Evolutionary conservation across 768 basidiomycete genomes (phyloP).

Genomic region (Mycena indigotica): DNA sequence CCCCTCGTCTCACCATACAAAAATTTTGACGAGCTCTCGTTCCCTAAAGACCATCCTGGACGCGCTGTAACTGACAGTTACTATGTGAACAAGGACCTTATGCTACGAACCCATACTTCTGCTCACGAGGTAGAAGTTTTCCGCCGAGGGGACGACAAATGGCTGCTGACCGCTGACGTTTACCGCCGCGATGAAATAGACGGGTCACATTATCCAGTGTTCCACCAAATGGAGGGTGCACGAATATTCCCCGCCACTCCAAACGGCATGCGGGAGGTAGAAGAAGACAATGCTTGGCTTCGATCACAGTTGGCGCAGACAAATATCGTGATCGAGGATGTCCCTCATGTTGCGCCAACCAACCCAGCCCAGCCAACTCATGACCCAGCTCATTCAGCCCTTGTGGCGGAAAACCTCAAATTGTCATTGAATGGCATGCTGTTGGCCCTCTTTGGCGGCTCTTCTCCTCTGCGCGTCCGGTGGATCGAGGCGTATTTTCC

Average conservation of each 20-base stretch:
- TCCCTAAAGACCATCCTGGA: conserved; percentile 92
- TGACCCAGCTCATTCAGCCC: conserved; percentile 68
- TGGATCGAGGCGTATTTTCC: conserved; percentile 99
- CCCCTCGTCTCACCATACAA: conserved; percentile 88
- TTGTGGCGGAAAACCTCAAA: conserved; percentile 86
- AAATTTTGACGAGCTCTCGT: conserved; percentile 97
- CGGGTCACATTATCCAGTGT: conserved; percentile 93
- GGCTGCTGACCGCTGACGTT: conserved; percentile 95
- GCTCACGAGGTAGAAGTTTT: conserved; percentile 97
- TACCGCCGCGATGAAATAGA: conserved; percentile 99
- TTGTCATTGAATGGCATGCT: conserved; percentile 86
- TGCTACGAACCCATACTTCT: conserved; percentile 98
- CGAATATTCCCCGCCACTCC: conserved; percentile 69
- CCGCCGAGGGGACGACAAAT: conserved; percentile 69
- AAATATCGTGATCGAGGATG: conserved; percentile 86
- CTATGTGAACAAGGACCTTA: conserved; percentile 86
- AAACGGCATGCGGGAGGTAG: conserved; percentile 60
- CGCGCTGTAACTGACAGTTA: conserved; percentile 90
- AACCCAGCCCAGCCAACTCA: conserved; percentile 86
- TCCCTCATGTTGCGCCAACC: conserved; percentile 66
- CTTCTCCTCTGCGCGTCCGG: conserved; percentile 80
- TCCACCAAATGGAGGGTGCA: conserved; percentile 98
- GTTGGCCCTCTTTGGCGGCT: conserved; percentile 76
- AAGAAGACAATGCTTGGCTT: conserved; percentile 71
- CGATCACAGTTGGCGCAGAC: conserved; percentile 60